phyloP scores from a whole-genome alignment of 2,329 filamentous ascomycete species.

The Proliferodiscus dingleyae region DNA sequence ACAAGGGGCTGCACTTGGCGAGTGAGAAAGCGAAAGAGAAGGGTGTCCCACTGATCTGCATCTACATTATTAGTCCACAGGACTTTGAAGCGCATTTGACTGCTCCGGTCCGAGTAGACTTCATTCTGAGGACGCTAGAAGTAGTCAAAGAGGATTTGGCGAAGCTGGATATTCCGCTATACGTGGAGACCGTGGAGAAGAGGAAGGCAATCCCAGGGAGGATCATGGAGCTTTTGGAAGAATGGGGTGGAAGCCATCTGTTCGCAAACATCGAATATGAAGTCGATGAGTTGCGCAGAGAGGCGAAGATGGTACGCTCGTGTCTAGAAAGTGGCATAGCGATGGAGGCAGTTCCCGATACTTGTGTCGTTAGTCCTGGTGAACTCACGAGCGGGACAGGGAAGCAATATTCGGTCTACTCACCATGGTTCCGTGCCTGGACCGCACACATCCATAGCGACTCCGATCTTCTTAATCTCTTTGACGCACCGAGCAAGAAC shows the following conservation, averaged over 20 bases:
- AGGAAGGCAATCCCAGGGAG: constrained; percentile 56
- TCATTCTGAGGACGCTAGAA: constrained; percentile 67
- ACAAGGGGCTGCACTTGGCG: constrained; percentile 64
- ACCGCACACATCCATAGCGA: constrained; percentile 66
- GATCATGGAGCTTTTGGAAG: constrained; percentile 59
- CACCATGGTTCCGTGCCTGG: constrained; percentile 78
- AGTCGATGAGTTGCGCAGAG: constrained; percentile 79
- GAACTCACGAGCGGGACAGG: constrained; percentile 61
- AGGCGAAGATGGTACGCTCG: constrained; percentile 58
- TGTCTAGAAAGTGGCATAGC: constrained; percentile 60
- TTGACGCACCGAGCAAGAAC: constrained; percentile 54
- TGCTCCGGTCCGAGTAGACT: constrained; percentile 70
- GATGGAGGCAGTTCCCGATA: constrained; percentile 73
- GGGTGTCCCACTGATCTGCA: constrained; percentile 65
- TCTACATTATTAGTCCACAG: constrained; percentile 78
- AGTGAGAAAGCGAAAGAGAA: constrained; percentile 60
- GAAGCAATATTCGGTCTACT: constrained; percentile 79
- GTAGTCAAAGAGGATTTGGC: constrained; percentile 62
- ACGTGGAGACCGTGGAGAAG: constrained; percentile 66
- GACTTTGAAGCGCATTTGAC: constrained; percentile 79
- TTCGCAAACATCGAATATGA: constrained; percentile 89
- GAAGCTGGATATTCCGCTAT: constrained; percentile 70
- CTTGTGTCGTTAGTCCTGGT: constrained; percentile 75
- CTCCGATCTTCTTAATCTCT: constrained; percentile 59
- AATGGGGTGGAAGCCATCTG: constrained; percentile 71